These are phyloP conservation scores for Alternaria postmessia DNA, from an alignment of 2,329 filamentous ascomycete genomes.

Conservation along the genomic window DNA sequence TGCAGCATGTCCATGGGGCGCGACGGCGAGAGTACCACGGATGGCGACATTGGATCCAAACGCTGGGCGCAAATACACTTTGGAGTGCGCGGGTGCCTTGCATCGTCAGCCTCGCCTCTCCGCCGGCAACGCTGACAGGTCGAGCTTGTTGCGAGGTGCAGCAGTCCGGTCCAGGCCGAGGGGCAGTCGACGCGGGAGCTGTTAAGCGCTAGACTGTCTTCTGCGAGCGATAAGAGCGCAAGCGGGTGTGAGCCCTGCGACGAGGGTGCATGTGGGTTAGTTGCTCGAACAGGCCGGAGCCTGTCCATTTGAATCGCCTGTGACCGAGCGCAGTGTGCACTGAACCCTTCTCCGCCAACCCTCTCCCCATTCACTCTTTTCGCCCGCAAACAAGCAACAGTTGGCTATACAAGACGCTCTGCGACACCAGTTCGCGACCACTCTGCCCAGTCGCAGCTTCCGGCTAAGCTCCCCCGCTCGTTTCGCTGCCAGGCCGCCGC, in stretches of 20 bases:
- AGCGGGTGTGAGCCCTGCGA: constrained; percentile 28
- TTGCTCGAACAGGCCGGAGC: constrained; percentile 14
- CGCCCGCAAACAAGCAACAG: constrained; percentile 12
- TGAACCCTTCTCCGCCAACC: constrained; percentile 18
- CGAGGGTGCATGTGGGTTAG: constrained; percentile 30
- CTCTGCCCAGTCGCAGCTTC: constrained; percentile 25
- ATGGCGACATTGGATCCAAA: neutral
- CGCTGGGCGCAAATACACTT: neutral
- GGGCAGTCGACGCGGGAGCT: constrained; percentile 21
- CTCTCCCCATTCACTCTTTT: constrained; percentile 15
- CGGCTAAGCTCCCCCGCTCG: constrained; percentile 24
- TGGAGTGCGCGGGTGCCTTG: constrained; percentile 20
- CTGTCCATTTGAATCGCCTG: constrained; percentile 20
- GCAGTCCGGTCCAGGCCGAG: constrained; percentile 18
- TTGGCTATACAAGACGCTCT: neutral
- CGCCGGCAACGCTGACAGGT: neutral
- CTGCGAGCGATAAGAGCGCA: constrained; percentile 34
- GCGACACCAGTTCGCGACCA: constrained; percentile 1
- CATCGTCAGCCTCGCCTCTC: constrained; percentile 6
- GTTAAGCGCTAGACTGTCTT: constrained; percentile 26
- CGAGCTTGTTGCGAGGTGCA: constrained; percentile 3
- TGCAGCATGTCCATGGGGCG: neutral
- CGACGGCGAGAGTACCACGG: neutral
- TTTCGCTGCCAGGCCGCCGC: constrained; percentile 23
- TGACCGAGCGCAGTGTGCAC: constrained; percentile 13